Evolutionary conservation across 2,329 filamentous ascomycete species (phyloP).

Genomic region (Chaetoscypha palmicola): DNA sequence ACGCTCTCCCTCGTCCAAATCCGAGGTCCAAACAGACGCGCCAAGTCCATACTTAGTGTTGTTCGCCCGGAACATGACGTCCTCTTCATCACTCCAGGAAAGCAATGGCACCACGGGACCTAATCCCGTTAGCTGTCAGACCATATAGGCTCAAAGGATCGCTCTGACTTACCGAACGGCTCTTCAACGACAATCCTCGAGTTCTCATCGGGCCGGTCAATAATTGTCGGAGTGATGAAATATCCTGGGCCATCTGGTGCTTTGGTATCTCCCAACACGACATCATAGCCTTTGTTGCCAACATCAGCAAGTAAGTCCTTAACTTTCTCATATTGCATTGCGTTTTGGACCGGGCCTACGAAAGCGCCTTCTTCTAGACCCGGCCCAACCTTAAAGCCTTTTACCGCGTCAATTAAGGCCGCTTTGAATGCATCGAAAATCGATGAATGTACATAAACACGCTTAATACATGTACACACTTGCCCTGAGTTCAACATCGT

Average conservation of each 20-base stretch:
- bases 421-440: slow-evolving; percentile 50
- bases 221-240: slow-evolving; percentile 52
- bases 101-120: slow-evolving; percentile 57
- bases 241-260: slow-evolving; percentile 36
- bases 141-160: background rate
- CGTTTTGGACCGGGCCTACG: slow-evolving; percentile 54
- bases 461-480: slow-evolving; percentile 49
- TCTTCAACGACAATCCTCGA: slow-evolving; percentile 51
- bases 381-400: slow-evolving; percentile 32
- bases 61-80: slow-evolving; percentile 51
- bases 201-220: slow-evolving; percentile 49
- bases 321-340: slow-evolving; percentile 55
- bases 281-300: slow-evolving; percentile 43
- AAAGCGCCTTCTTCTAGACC: slow-evolving; percentile 33
- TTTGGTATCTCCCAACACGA: slow-evolving; percentile 38
- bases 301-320: slow-evolving; percentile 48
- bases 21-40: slow-evolving; percentile 49
- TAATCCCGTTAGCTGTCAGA: background rate
- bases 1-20: slow-evolving; percentile 41
- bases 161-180: slow-evolving; percentile 40
- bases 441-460: slow-evolving; percentile 52
- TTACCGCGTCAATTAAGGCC: slow-evolving; percentile 41
- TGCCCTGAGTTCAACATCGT: slow-evolving; percentile 47
- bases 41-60: slow-evolving; percentile 45
- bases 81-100: slow-evolving; percentile 53